Conservation (phyloP, 2,329 filamentous ascomycete species). For the Fusarium redolens region DNA sequence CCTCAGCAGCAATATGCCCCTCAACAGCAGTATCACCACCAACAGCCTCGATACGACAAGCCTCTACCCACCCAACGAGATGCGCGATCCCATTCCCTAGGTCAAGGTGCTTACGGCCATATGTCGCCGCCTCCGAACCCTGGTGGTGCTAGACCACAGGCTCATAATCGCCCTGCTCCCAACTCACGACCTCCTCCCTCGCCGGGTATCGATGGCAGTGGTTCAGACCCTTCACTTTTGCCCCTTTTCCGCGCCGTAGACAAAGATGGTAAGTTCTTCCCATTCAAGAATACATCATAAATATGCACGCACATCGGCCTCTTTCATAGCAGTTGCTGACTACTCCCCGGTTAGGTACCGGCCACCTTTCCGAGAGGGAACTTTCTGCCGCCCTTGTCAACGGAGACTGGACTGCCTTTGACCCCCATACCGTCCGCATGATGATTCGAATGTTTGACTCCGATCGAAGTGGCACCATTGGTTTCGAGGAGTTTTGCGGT, state of each 20-base stretch:
- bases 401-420: constrained; percentile 94
- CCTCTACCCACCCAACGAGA: constrained; percentile 53
- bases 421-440: constrained; percentile 94
- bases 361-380: constrained; percentile 86
- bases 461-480: constrained; percentile 87
- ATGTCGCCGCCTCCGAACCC: constrained; percentile 64
- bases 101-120: constrained; percentile 54
- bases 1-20: constrained; percentile 45
- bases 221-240: constrained; percentile 70
- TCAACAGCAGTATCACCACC: constrained; percentile 36
- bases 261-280: constrained; percentile 73
- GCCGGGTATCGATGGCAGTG: constrained; percentile 63
- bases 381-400: constrained; percentile 93
- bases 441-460: constrained; percentile 99
- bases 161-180: constrained; percentile 65
- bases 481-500: constrained; percentile 95
- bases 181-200: constrained; percentile 73
- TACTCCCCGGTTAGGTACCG: constrained; percentile 65
- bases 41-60: constrained; percentile 60
- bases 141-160: constrained; percentile 54
- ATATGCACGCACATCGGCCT: not conserved
- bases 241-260: constrained; percentile 93
- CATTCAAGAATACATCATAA: not conserved
- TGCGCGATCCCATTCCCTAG: constrained; percentile 42
- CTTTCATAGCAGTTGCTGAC: constrained; percentile 8